phyloP scores from a whole-genome alignment of 805 yeast genomes.

The Ogataea angusta region DNA sequence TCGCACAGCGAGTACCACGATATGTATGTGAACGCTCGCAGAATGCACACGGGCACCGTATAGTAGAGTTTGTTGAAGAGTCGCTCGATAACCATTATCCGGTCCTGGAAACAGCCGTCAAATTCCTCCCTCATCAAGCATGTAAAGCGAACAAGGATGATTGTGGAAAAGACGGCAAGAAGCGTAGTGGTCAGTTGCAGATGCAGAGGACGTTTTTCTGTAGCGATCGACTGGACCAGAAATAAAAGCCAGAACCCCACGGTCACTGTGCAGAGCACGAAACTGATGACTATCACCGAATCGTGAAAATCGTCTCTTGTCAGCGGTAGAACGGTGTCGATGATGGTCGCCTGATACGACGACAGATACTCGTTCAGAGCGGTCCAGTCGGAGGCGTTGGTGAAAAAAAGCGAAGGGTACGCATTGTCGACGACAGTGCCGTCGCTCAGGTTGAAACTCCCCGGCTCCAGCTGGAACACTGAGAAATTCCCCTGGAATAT shows the following conservation, averaged over 20 bases:
- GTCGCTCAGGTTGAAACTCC: neutral
- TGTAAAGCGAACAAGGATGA: slow-evolving; percentile 46
- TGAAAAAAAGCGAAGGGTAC: neutral
- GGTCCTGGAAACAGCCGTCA: slow-evolving; percentile 49
- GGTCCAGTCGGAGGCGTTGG: slow-evolving; percentile 1
- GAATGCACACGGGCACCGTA: slow-evolving; percentile 39
- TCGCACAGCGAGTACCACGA: slow-evolving; percentile 39
- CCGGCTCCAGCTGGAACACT: slow-evolving; percentile 11
- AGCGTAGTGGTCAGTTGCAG: slow-evolving; percentile 57
- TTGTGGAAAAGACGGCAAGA: slow-evolving; percentile 52
- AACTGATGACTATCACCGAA: slow-evolving; percentile 43
- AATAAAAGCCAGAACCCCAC: slow-evolving; percentile 71
- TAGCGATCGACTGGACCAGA: slow-evolving; percentile 50
- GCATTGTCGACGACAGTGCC: neutral
- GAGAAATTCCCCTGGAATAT: slow-evolving; percentile 6
- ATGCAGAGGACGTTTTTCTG: slow-evolving; percentile 54
- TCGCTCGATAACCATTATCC: slow-evolving; percentile 36
- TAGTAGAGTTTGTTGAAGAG: slow-evolving; percentile 38
- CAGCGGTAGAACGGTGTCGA: slow-evolving; percentile 36
- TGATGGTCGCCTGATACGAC: slow-evolving; percentile 3
- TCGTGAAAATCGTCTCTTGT: slow-evolving; percentile 35
- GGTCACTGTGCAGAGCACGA: slow-evolving; percentile 52
- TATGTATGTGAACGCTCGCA: slow-evolving; percentile 44
- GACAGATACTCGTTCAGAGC: neutral
- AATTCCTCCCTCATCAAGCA: slow-evolving; percentile 49